These are phyloP conservation scores for Xylaria intraflava DNA, from an alignment of 495 filamentous ascomycete genomes.

Conservation along the genomic window DNA sequence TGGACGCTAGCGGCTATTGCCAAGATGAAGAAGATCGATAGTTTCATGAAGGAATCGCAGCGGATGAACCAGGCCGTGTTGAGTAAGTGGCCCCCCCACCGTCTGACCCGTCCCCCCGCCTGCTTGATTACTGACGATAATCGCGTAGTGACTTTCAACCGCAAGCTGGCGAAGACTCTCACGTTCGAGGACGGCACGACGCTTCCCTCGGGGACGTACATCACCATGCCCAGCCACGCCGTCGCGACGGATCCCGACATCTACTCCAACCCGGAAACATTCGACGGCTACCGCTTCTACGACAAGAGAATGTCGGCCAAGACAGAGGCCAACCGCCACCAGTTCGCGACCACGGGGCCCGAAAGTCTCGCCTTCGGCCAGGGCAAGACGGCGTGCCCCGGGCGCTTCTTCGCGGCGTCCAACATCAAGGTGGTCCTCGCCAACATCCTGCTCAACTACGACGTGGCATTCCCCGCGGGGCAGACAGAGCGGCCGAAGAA, in stretches of 20 bases:
- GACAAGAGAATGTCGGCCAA: constrained; percentile 35
- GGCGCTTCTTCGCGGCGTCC: constrained; percentile 50
- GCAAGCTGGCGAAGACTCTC: constrained; percentile 7
- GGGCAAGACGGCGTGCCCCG: constrained; percentile 53
- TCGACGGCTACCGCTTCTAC: constrained; percentile 46
- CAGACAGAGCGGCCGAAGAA: constrained; percentile 12
- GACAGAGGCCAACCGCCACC: constrained; percentile 28
- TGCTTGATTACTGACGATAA: constrained; percentile 1
- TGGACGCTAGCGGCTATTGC: constrained; percentile 22
- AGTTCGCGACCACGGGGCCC: constrained; percentile 37
- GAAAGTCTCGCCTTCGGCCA: constrained; percentile 44
- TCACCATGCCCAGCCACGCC: constrained; percentile 31
- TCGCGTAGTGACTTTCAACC: constrained; percentile 10
- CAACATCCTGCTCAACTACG: constrained; percentile 49
- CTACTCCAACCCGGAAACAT: constrained; percentile 30
- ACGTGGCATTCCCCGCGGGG: constrained; percentile 30
- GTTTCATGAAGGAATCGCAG: constrained; percentile 45
- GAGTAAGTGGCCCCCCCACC: constrained; percentile 1
- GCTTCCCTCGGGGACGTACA: constrained; percentile 10
- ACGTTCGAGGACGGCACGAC: constrained; percentile 11
- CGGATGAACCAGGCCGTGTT: constrained; percentile 24
- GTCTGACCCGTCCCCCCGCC: not conserved
- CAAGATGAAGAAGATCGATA: constrained; percentile 44
- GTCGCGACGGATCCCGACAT: constrained; percentile 23
- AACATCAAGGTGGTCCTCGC: constrained; percentile 53